These are phyloP conservation scores for Neonectria neomacrospora DNA, from an alignment of 2,329 filamentous ascomycete species.

Conservation along the genomic window DNA sequence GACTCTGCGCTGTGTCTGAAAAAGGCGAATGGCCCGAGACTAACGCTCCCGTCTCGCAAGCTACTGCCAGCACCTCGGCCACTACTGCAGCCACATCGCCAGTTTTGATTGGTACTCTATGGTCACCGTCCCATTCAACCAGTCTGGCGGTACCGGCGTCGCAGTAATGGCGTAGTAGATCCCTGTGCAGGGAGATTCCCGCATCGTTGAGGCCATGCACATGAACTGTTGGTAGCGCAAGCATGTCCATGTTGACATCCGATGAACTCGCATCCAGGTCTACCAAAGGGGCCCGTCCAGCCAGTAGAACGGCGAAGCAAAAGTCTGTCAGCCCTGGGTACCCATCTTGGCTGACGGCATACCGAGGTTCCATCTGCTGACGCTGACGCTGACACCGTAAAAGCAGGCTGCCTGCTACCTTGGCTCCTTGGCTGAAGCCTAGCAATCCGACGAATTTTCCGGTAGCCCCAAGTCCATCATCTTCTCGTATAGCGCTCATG, in stretches of 20 bases:
- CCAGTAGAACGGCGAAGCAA: not conserved
- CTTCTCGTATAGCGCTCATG: not conserved
- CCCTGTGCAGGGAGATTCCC: not conserved
- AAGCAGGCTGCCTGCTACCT: not conserved
- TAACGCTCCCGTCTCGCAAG: not conserved
- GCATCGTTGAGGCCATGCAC: not conserved
- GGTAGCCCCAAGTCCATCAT: not conserved
- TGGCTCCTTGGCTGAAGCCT: constrained; percentile 4
- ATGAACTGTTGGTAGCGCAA: not conserved
- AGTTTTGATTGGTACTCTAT: not conserved
- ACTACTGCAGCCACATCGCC: constrained; percentile 46
- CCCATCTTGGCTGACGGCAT: not conserved
- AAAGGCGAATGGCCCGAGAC: too few species aligned
- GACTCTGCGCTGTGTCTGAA: too few species aligned
- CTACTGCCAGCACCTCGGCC: not conserved
- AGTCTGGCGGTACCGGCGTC: not conserved
- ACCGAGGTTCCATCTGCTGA: too few species aligned
- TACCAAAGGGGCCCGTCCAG: not conserved
- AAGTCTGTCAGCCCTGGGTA: not conserved
- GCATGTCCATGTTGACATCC: not conserved
- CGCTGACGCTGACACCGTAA: not conserved
- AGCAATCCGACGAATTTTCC: not conserved
- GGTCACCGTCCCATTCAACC: not conserved
- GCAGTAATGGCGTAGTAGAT: not conserved
- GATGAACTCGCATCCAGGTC: not conserved